phyloP scores from a whole-genome alignment of 257 asterid genomes.

The Striga asiatica region DNA sequence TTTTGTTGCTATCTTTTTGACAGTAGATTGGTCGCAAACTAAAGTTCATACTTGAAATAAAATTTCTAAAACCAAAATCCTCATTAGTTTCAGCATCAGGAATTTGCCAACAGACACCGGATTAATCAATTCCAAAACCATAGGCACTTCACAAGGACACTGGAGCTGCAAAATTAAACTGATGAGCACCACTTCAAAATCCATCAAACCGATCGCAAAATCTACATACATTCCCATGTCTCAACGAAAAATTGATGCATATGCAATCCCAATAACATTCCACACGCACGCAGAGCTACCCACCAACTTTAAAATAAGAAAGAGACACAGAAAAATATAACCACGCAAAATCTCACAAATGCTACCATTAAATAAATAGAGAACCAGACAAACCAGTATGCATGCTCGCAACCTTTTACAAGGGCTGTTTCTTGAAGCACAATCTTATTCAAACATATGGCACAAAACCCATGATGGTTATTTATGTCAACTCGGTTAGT shows the following conservation, averaged over 20 bases:
- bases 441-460: constrained; percentile 61
- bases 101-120: background rate
- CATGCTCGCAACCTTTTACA: constrained; percentile 96
- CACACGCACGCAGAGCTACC: no score
- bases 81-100: background rate
- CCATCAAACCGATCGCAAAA: background rate
- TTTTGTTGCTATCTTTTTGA: no score
- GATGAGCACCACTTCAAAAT: background rate
- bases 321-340: background rate
- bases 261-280: background rate
- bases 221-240: background rate
- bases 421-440: constrained; percentile 72
- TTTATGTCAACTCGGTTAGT: constrained; percentile 14
- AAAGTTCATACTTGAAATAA: no score
- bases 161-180: background rate
- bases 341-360: background rate
- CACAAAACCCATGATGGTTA: constrained; percentile 55
- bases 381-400: constrained; percentile 72
- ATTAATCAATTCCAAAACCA: background rate
- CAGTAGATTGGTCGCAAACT: no score
- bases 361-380: background rate
- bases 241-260: background rate
- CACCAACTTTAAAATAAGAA: background rate
- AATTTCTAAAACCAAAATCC: no score
- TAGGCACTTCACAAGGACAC: background rate